These are phyloP conservation scores for Zopfia rhizophila DNA, from an alignment of 2,329 filamentous ascomycete genomes.

Conservation along the genomic window DNA sequence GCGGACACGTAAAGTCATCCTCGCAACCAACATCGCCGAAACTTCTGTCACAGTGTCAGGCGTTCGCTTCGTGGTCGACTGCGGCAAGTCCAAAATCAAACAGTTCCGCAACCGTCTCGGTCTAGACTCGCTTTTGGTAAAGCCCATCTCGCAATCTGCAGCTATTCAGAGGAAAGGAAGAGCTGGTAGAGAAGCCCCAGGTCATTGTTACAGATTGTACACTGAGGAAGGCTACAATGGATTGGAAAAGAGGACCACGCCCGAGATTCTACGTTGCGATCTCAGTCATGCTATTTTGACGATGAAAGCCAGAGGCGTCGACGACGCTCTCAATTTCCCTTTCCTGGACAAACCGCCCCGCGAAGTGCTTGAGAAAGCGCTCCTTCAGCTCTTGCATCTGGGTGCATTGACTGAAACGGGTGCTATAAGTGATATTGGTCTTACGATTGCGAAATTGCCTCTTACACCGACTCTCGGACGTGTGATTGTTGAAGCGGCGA, in stretches of 20 bases:
- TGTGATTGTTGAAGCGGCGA: constrained; percentile 82
- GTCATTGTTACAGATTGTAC: constrained; percentile 90
- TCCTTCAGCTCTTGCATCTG: constrained; percentile 82
- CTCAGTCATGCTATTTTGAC: constrained; percentile 86
- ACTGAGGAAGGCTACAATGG: constrained; percentile 78
- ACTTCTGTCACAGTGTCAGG: constrained; percentile 96
- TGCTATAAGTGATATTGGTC: constrained; percentile 76
- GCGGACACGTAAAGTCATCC: constrained; percentile 86
- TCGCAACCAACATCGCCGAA: constrained; percentile 98
- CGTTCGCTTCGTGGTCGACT: constrained; percentile 90
- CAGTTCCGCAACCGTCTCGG: constrained; percentile 86
- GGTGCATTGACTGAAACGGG: constrained; percentile 78
- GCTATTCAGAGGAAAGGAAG: constrained; percentile 91
- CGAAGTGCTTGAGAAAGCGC: constrained; percentile 81
- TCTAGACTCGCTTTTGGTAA: constrained; percentile 89
- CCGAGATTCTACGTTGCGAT: constrained; percentile 92
- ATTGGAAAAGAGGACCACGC: constrained; percentile 78
- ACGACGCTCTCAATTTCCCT: constrained; percentile 83
- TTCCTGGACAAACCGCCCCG: constrained; percentile 83
- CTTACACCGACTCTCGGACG: constrained; percentile 83
- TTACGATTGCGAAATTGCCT: constrained; percentile 83
- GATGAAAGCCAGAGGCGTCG: constrained; percentile 91
- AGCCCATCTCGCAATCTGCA: constrained; percentile 91
- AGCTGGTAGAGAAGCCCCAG: constrained; percentile 90
- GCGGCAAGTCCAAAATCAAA: constrained; percentile 93